phyloP scores from a whole-genome alignment of 495 filamentous ascomycete species.

The Evernia prunastri region DNA sequence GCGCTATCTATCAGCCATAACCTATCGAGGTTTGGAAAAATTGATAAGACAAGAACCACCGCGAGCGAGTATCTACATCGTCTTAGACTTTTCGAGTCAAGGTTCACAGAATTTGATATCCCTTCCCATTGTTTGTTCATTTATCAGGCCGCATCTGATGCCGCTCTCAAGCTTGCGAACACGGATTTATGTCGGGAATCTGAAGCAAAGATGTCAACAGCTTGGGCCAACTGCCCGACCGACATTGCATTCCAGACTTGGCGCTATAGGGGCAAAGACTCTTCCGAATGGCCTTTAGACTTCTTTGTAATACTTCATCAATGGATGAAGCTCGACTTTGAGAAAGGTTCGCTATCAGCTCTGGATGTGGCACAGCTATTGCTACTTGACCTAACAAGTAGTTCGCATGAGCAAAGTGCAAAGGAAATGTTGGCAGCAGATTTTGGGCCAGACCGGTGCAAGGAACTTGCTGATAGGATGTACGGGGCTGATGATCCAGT shows the following conservation, averaged over 20 bases:
- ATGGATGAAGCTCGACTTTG: conserved; percentile 9
- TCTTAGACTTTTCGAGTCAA: not conserved
- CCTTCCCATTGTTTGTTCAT: not conserved
- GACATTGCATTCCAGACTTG: conserved; percentile 3
- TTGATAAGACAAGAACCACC: not conserved
- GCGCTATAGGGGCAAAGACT: not conserved
- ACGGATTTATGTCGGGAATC: not conserved
- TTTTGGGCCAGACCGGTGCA: not conserved
- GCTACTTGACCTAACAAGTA: not conserved
- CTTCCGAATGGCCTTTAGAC: conserved; percentile 1
- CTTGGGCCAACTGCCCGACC: conserved; percentile 1
- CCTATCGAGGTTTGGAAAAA: conserved; percentile 4
- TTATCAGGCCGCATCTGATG: conserved; percentile 4
- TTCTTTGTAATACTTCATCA: conserved; percentile 6
- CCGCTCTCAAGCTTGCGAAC: conserved; percentile 5
- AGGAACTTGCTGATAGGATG: conserved; percentile 6
- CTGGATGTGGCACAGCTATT: not conserved
- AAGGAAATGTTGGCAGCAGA: not conserved
- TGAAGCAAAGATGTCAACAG: not conserved
- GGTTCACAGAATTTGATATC: conserved; percentile 8
- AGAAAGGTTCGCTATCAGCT: conserved; percentile 2
- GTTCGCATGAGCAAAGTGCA: conserved; percentile 1
- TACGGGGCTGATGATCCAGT: conserved; percentile 6
- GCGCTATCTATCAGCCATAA: not conserved
- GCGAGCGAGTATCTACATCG: conserved; percentile 7